Base-by-base conservation (phyloP, 2,329 filamentous ascomycete genomes). In the Aspergillus ruber region DNA sequence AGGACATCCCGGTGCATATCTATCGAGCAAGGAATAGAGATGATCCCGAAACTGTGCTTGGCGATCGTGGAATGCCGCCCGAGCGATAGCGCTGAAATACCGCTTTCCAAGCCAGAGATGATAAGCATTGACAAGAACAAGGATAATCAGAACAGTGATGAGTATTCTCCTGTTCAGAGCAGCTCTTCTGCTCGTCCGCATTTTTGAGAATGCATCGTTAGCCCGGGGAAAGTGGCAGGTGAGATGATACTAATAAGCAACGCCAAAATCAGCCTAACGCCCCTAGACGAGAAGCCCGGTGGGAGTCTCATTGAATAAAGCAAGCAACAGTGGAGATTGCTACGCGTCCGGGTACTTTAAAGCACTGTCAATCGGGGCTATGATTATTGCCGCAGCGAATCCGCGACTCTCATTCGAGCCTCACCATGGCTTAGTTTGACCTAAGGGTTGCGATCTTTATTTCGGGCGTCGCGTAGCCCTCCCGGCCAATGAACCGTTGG, bases 21-120 rank as follows among this genome's bases (percentile, higher is more conserved):
- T 23, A 36, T 56, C 49, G 23, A 59, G 44, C 4, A 58, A 42
- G 8, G 50, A 45, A 35, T 49, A 50, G 17, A 60, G 51, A 4
- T 47, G 35, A 7, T 50, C 50, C 56, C 58, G 57, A 23, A 60
- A 53, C 8, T 38, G 53, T 6, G 47, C 23, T 4, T 53, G 57
- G 12, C 42, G 49, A 9, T 51, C 42, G 18, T 8, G 27, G 10
- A 50, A n/a, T 2, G 35, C 23, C 27, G 12, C 21, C 23, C 29
- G 42, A 20, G 42, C 42, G 6, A 33, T 6, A 20, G 13, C 10
- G 17, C 13, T 42, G 38, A 29, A 47, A 10, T 35, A 4, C 21
- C 23, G n/a, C 20, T 48, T 42, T 25, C 40, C 40, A 6, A 42
- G 45, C 43, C 43, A 43, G 18, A 49, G 23, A 46, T 50, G 47